Percentiles rank a stretch among this genome's conserved stretches.
phyloP scores from a whole-genome alignment of 192 early-diverging fungal genomes.

The Geosiphon pyriformis region DNA sequence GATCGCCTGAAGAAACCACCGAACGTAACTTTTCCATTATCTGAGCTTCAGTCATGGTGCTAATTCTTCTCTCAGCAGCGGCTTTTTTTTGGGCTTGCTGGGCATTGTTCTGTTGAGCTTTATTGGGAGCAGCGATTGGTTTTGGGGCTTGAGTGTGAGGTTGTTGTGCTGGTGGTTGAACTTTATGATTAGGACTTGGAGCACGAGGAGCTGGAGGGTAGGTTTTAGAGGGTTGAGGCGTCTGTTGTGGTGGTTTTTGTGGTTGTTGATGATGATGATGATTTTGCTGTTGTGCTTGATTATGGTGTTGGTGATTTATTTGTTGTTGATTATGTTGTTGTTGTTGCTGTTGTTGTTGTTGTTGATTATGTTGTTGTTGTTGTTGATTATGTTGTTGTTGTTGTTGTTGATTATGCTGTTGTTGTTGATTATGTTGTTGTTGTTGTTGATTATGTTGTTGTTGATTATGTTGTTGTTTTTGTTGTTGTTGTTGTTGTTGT shows the following conservation, averaged over 20 bases:
- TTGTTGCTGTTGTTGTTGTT: background rate
- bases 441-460: background rate
- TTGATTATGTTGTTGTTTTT: background rate
- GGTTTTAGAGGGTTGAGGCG: constrained; percentile 13
- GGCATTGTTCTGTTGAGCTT: constrained; percentile 30
- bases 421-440: background rate
- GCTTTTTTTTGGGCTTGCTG: constrained; percentile 33
- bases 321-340: background rate
- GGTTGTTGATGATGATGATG: constrained; percentile 4
- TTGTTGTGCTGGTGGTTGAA: constrained; percentile 22
- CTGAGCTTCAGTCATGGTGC: constrained; percentile 86
- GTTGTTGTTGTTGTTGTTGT: background rate
- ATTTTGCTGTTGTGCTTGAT: background rate
- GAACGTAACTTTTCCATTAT: constrained; percentile 89
- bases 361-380: background rate
- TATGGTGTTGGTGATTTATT: background rate
- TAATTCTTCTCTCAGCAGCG: constrained; percentile 69
- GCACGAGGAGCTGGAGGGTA: constrained; percentile 15
- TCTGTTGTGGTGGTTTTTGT: background rate
- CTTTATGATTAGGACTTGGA: constrained; percentile 12
- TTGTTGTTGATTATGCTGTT: background rate
- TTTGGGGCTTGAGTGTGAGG: constrained; percentile 20
- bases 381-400: background rate
- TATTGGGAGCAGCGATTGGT: constrained; percentile 34
- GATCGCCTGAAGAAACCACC: constrained; percentile 89